Evolutionary conservation across 1,284 basidiomycete species (phyloP), one percentile per base, ranked within the genome.

Genomic region (Xerocomus cyaneibrunnescens): DNA sequence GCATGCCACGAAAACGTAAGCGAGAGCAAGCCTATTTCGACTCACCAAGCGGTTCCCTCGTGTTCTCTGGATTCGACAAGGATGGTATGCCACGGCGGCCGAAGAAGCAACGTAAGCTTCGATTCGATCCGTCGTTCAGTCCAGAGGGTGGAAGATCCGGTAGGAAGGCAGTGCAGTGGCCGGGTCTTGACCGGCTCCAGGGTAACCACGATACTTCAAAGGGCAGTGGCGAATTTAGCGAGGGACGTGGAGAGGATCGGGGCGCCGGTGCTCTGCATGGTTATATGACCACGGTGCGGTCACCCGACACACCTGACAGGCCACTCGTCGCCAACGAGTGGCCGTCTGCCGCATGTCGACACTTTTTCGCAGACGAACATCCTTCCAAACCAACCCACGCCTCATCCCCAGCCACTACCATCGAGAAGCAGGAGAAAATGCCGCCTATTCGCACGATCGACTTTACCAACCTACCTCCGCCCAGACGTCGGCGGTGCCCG

Each of bases 61-160:
- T 63, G 23, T 64, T 60, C 50, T 65, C 66, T 31, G 64, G 50
- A 31, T 65, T 65, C 48, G 64, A 66, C 37, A 68, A 64, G 36
- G 55, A 67, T 8, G 67, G 65, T 3, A 28, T 69, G 19, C 68
- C 68, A 30, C 57, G 54, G 17, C 62, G 65, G 14, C 65, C 68
- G 14, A 66, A 41, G 48, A 67, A 67, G 42, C 57, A 38, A 28
- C 64, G 57, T 21, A 69, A 49, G 39, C 60, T 69, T 38, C 56
- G 61, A 13, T 67, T 62, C 25, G 50, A 58, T 36, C 65, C 55
- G 3, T 65, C 64, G 7, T 57, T 65, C 30, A 62, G 64, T 14
- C 69, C 67, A 5, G 34, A 41, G 1, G 23, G 43, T 2, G 40
- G 39, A 46, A 47, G n/a, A 51, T 35, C 45, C 34, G 25, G 32